These are phyloP conservation scores for Cicer pinnatifidum DNA, from an alignment of 306 rosid species.

Conservation along the genomic window DNA sequence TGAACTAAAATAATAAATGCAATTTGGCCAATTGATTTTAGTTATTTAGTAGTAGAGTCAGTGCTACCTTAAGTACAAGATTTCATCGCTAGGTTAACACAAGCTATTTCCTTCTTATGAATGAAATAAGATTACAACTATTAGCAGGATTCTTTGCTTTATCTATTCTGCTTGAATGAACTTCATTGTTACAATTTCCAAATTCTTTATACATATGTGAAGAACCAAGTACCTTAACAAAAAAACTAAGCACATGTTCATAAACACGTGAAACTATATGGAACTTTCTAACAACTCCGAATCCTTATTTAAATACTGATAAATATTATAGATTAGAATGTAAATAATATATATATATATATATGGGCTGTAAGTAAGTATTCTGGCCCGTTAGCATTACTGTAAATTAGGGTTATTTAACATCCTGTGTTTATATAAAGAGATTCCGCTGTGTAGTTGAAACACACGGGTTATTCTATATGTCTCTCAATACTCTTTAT, in stretches of 20 bases:
- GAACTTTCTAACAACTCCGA: slow-evolving; percentile 1
- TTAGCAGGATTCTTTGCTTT: slow-evolving; percentile 18
- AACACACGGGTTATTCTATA: no score
- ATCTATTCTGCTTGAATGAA: slow-evolving; percentile 13
- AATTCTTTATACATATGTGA: slow-evolving; percentile 9
- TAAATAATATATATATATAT: no score
- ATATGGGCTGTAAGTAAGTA: no score
- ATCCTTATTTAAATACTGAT: slow-evolving; percentile 3
- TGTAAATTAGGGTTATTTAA: no score
- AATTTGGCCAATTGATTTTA: slow-evolving; percentile 31
- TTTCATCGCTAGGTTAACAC: slow-evolving; percentile 6
- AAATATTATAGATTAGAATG: no score
- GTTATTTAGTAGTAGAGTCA: slow-evolving; percentile 17
- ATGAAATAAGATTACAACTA: slow-evolving; percentile 25
- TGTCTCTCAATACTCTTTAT: no score
- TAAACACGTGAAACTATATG: slow-evolving; percentile 30
- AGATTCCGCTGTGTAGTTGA: no score
- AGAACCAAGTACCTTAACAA: slow-evolving; percentile 3
- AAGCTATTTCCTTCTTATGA: slow-evolving; percentile 29
- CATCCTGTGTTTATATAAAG: no score
- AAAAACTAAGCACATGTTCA: slow-evolving; percentile 5
- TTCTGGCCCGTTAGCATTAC: no score
- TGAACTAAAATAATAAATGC: slow-evolving; percentile 8
- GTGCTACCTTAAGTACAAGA: background rate
- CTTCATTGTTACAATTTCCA: background rate